phyloP scores from a whole-genome alignment of 1,284 basidiomycete genomes.

The Apiotrichum veenhuisii region DNA sequence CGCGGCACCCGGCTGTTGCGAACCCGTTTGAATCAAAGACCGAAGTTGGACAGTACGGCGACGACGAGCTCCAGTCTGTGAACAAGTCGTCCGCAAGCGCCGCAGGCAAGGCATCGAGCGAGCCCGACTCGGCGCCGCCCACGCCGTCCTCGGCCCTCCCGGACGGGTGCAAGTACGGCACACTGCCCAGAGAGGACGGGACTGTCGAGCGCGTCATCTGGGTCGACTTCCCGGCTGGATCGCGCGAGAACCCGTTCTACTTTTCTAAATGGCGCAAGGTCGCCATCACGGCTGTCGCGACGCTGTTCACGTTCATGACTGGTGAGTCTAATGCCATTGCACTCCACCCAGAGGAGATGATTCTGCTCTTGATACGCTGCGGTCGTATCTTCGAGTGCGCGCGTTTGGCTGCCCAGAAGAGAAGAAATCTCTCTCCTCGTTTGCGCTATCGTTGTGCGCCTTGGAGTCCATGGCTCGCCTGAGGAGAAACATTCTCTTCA shows the following conservation, averaged over 20 bases:
- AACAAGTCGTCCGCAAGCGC: no score
- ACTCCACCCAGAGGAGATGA: no score
- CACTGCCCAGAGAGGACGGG: neutral
- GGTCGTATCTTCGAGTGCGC: no score
- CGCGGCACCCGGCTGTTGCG: neutral
- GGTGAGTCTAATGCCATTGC: no score
- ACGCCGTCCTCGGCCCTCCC: constrained; percentile 4
- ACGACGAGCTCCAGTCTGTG: no score
- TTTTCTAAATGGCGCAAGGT: constrained; percentile 57
- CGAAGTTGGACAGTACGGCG: neutral
- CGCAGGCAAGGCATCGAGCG: neutral
- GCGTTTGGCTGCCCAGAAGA: no score
- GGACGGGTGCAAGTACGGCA: constrained; percentile 12
- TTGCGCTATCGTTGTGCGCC: no score
- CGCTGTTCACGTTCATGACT: constrained; percentile 58
- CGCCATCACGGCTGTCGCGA: constrained; percentile 60
- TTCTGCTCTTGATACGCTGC: neutral
- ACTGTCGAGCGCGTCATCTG: constrained; percentile 36
- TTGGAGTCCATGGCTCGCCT: neutral
- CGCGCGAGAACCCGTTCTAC: constrained; percentile 58
- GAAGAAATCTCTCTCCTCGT: no score
- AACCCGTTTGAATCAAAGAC: neutral
- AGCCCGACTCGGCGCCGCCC: neutral
- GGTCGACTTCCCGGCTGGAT: constrained; percentile 60
- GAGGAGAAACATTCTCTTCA: no score